phyloP scores from a whole-genome alignment of 805 yeast species.

The Hanseniaspora valbyensis region DNA sequence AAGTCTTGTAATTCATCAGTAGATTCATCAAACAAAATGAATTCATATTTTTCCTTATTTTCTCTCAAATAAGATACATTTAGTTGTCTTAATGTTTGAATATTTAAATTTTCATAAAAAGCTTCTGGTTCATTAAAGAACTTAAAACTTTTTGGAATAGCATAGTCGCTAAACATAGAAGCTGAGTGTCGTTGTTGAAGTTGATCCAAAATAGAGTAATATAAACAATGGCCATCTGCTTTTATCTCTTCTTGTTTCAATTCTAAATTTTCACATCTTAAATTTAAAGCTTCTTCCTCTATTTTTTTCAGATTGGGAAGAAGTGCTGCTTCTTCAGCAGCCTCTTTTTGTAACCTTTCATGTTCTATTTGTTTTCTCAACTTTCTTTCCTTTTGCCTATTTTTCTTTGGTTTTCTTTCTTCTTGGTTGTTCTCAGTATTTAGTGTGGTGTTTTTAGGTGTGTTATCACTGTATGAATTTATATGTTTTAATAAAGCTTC shows the following conservation, averaged over 20 bases:
- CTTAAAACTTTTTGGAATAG: constrained; percentile 5
- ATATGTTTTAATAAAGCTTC: constrained; percentile 8
- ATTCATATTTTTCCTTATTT: constrained; percentile 61
- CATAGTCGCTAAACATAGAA: constrained; percentile 29
- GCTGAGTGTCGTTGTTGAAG: constrained; percentile 40
- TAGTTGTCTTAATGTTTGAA: constrained; percentile 43
- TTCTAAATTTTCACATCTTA: constrained; percentile 38
- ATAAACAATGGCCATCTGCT: constrained; percentile 93
- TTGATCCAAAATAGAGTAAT: constrained; percentile 78
- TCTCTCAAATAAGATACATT: constrained; percentile 58
- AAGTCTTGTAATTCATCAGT: constrained; percentile 55
- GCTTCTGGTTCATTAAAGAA: not conserved
- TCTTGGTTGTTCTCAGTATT: constrained; percentile 24
- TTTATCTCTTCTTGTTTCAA: constrained; percentile 56
- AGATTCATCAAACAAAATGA: constrained; percentile 72
- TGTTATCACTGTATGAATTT: constrained; percentile 12
- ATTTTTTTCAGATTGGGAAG: constrained; percentile 59
- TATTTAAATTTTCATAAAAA: constrained; percentile 15
- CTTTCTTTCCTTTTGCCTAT: constrained; percentile 73
- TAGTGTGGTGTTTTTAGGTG: constrained; percentile 9
- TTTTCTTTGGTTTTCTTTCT: constrained; percentile 34
- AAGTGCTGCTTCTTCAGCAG: constrained; percentile 53
- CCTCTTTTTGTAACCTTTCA: constrained; percentile 52
- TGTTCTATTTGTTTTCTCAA: constrained; percentile 66
- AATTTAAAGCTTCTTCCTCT: constrained; percentile 57